A percentile compares a stretch with the other conserved stretches of the same genome.
Evolutionary conservation across 2,329 filamentous ascomycete genomes (phyloP).

Genomic region (Ascosphaera acerosa): DNA sequence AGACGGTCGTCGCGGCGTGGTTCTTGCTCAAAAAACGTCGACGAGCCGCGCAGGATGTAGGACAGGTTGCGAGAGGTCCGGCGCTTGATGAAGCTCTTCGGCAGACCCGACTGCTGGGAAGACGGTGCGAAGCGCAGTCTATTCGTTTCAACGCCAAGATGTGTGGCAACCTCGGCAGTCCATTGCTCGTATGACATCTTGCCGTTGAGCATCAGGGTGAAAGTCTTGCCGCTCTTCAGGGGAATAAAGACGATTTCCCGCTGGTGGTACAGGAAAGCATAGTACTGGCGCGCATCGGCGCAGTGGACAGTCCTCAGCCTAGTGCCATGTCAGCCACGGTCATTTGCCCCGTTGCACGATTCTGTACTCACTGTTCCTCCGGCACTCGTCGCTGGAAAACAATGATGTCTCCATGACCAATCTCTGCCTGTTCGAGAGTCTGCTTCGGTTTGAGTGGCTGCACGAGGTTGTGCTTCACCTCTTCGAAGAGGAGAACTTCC

Average conservation of each 20-base stretch:
- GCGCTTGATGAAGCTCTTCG: conserved; percentile 56
- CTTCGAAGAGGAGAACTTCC: conserved; percentile 57
- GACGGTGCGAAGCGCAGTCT: conserved; percentile 84
- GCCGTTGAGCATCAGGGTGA: conserved; percentile 55
- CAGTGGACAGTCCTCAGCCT: conserved; percentile 12
- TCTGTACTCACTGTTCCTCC: conserved; percentile 12
- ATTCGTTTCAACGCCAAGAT: conserved; percentile 52
- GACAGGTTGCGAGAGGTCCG: conserved; percentile 42
- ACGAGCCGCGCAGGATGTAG: conserved; percentile 40
- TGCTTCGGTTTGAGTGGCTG: conserved; percentile 80
- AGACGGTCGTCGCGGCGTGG: conserved; percentile 52
- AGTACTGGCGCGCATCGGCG: conserved; percentile 56
- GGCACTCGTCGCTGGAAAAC: conserved; percentile 53
- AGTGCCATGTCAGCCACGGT: too few species aligned
- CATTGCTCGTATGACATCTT: conserved; percentile 82
- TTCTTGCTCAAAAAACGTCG: conserved; percentile 44
- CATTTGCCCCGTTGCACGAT: too few species aligned
- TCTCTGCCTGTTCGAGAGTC: conserved; percentile 69
- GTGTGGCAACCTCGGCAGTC: conserved; percentile 55
- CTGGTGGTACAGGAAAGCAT: conserved; percentile 77
- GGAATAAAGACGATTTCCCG: conserved; percentile 56
- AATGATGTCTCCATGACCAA: conserved; percentile 91
- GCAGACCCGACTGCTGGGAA: conserved; percentile 47
- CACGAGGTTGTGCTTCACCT: conserved; percentile 97
- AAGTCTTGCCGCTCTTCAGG: conserved; percentile 32